Percentiles rank a stretch among this genome's conserved stretches.
Evolutionary conservation across 192 early-diverging fungal species (phyloP).

Genomic region (Gonapodya sp.): DNA sequence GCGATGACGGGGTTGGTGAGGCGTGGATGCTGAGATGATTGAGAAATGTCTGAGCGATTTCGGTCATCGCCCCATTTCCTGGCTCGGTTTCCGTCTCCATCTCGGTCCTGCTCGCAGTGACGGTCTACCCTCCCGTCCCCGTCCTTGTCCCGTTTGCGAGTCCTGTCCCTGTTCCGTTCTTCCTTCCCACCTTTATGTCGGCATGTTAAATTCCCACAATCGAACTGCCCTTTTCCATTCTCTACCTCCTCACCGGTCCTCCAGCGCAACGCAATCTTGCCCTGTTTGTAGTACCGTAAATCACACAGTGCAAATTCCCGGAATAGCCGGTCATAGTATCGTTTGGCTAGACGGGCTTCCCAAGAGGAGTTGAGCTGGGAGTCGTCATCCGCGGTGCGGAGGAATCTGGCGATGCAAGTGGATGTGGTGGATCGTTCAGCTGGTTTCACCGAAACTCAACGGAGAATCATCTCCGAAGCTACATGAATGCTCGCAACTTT

Average conservation of each 20-base stretch:
- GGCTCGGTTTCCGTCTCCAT: background rate
- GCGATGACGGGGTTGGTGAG: slow-evolving; percentile 14
- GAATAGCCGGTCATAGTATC: slow-evolving; percentile 77
- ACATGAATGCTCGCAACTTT: too few relatives aligned
- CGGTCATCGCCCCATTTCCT: slow-evolving; percentile 19
- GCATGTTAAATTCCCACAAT: background rate
- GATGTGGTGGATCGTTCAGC: background rate
- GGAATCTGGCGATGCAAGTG: slow-evolving; percentile 33
- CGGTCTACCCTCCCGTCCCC: background rate
- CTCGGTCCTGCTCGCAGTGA: background rate
- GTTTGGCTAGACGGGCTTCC: slow-evolving; percentile 70
- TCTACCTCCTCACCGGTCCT: slow-evolving; percentile 57
- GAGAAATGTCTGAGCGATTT: too few relatives aligned
- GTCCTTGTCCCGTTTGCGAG: too few relatives aligned
- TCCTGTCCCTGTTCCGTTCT: background rate
- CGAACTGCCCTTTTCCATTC: slow-evolving; percentile 47
- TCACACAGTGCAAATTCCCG: slow-evolving; percentile 75
- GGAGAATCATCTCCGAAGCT: too few relatives aligned
- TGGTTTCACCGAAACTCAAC: background rate
- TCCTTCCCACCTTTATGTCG: background rate
- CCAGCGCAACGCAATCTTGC: slow-evolving; percentile 63
- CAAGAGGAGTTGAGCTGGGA: slow-evolving; percentile 40
- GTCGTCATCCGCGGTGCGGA: slow-evolving; percentile 39
- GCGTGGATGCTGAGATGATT: too few relatives aligned
- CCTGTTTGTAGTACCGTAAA: slow-evolving; percentile 59